phyloP scores from a whole-genome alignment of 805 yeast genomes.

The Pichia exigua region DNA sequence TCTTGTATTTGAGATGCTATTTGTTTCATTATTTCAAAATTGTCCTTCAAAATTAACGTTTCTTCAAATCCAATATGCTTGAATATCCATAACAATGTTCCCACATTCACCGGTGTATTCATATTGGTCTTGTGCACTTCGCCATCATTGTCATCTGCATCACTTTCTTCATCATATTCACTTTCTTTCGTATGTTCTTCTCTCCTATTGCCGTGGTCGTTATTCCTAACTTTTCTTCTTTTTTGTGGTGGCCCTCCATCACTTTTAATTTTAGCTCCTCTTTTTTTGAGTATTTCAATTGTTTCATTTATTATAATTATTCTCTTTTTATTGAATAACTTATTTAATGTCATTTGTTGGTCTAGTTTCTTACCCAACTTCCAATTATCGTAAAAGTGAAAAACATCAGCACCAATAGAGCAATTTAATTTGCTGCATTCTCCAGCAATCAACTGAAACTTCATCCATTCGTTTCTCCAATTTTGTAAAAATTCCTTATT shows the following conservation, averaged over 20 bases:
- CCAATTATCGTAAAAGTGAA: conserved; percentile 33
- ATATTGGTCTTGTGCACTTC: background rate
- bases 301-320: conserved; percentile 32
- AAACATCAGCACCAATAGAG: conserved; percentile 40
- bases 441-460: conserved; percentile 68
- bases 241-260: background rate
- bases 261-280: background rate
- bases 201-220: background rate
- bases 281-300: conserved; percentile 3
- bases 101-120: background rate
- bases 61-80: conserved; percentile 4
- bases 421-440: conserved; percentile 36
- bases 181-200: conserved; percentile 3
- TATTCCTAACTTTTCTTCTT: background rate
- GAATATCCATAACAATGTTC: conserved; percentile 7
- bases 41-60: background rate
- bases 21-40: background rate
- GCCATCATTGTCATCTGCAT: background rate
- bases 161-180: background rate
- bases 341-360: conserved; percentile 38
- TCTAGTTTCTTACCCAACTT: conserved; percentile 25
- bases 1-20: background rate
- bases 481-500: conserved; percentile 5
- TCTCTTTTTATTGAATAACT: conserved; percentile 26
- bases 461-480: conserved; percentile 35